Evolutionary conservation across 495 filamentous ascomycete genomes (phyloP).

Genomic region (Platismatia glauca): DNA sequence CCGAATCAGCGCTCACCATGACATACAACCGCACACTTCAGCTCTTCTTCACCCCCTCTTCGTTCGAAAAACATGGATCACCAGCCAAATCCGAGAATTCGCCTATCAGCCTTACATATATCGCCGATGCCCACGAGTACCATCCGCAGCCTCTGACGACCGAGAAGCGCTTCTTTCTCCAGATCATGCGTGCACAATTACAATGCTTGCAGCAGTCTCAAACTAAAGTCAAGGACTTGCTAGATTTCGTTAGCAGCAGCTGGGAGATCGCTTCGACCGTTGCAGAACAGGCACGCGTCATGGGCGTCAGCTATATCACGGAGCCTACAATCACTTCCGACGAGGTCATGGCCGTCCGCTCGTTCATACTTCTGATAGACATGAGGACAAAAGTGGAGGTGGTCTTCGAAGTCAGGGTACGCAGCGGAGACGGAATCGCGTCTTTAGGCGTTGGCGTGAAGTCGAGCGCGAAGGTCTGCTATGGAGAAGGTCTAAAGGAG

Average conservation of each 20-base stretch:
- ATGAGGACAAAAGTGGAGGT: constrained; percentile 55
- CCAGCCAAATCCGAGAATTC: constrained; percentile 27
- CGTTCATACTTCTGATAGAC: constrained; percentile 46
- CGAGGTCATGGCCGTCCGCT: constrained; percentile 43
- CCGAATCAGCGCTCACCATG: constrained; percentile 57
- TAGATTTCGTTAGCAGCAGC: constrained; percentile 43
- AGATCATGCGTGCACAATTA: constrained; percentile 50
- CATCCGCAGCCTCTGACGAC: constrained; percentile 33
- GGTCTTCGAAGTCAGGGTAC: constrained; percentile 42
- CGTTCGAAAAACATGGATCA: constrained; percentile 37
- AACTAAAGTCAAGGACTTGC: constrained; percentile 44
- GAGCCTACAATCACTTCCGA: constrained; percentile 46
- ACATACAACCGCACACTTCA: constrained; percentile 70
- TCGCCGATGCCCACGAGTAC: constrained; percentile 34
- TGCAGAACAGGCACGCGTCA: constrained; percentile 43
- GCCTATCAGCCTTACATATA: constrained; percentile 40
- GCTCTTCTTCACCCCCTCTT: constrained; percentile 60
- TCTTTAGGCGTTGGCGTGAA: constrained; percentile 31
- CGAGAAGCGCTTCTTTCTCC: constrained; percentile 63
- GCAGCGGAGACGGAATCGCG: constrained; percentile 24
- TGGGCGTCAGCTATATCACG: constrained; percentile 47
- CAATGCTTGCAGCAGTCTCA: constrained; percentile 43
- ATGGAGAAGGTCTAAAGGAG: constrained; percentile 58
- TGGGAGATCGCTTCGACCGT: constrained; percentile 52
- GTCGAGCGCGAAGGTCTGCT: constrained; percentile 45